phyloP scores from a whole-genome alignment of 73 alveolate genomes.

The Halteria grandinella region DNA sequence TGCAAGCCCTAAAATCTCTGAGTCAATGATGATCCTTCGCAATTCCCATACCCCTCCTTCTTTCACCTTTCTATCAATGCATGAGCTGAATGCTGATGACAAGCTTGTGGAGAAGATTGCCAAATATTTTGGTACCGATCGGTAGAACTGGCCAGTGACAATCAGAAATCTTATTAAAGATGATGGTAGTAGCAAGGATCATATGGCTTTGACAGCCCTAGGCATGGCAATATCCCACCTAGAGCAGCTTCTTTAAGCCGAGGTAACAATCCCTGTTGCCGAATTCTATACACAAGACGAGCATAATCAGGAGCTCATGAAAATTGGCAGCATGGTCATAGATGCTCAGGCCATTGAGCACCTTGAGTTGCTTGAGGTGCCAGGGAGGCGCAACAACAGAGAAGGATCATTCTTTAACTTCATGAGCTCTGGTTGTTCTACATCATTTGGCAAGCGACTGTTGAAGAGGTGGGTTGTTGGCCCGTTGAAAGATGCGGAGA shows the following conservation, averaged over 20 bases:
- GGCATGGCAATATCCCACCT: slow-evolving; percentile 70
- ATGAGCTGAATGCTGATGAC: slow-evolving; percentile 32
- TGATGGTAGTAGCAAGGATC: slow-evolving; percentile 45
- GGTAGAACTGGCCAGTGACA: slow-evolving; percentile 69
- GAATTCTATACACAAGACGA: slow-evolving; percentile 74
- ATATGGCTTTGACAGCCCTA: slow-evolving; percentile 65
- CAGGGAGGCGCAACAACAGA: slow-evolving; percentile 59
- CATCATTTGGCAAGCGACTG: slow-evolving; percentile 82
- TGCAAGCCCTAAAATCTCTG: too few species aligned
- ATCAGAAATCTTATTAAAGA: slow-evolving; percentile 55
- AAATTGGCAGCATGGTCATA: slow-evolving; percentile 53
- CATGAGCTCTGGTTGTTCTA: slow-evolving; percentile 52
- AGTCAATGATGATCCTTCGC: slow-evolving; percentile 27
- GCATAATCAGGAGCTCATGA: slow-evolving; percentile 24
- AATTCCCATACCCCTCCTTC: slow-evolving; percentile 50
- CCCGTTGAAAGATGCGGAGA: slow-evolving; percentile 68
- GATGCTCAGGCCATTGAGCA: slow-evolving; percentile 90
- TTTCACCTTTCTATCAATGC: slow-evolving; percentile 3
- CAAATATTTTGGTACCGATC: slow-evolving; percentile 77
- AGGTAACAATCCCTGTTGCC: slow-evolving; percentile 74
- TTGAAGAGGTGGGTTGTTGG: slow-evolving; percentile 77
- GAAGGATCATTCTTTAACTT: slow-evolving; percentile 72
- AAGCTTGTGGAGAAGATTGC: slow-evolving; percentile 19
- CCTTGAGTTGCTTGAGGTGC: slow-evolving; percentile 80
- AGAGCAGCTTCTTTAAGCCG: slow-evolving; percentile 79